A percentile compares a stretch with the other conserved stretches of the same genome.
These are phyloP conservation scores for Cladosporium sp. DNA, from an alignment of 2,329 filamentous ascomycete genomes.

Conservation along the genomic window DNA sequence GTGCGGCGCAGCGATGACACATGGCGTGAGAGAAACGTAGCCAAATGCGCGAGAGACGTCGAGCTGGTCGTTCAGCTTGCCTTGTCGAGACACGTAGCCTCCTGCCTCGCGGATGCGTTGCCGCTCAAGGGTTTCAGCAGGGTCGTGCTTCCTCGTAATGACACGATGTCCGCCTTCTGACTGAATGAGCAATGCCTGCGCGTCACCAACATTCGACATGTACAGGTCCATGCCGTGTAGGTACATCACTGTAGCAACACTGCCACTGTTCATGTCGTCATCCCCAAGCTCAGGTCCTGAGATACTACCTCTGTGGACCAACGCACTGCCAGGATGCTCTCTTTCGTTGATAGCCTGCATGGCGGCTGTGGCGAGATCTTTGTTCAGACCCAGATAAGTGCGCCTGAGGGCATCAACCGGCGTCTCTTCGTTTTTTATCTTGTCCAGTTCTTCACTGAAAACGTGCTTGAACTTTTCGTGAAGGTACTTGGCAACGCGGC, in stretches of 20 bases:
- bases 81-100: slow-evolving; percentile 92
- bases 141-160: slow-evolving; percentile 89
- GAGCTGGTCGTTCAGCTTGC: slow-evolving; percentile 86
- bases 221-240: slow-evolving; percentile 87
- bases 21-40: slow-evolving; percentile 88
- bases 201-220: slow-evolving; percentile 93
- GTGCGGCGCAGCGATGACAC: slow-evolving; percentile 87
- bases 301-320: slow-evolving; percentile 70
- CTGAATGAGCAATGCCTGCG: slow-evolving; percentile 91
- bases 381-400: slow-evolving; percentile 87
- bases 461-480: slow-evolving; percentile 93
- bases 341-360: slow-evolving; percentile 79
- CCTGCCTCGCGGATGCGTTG: slow-evolving; percentile 91
- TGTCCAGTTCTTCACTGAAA: slow-evolving; percentile 79
- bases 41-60: slow-evolving; percentile 94
- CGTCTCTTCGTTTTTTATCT: slow-evolving; percentile 67
- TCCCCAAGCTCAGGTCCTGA: slow-evolving; percentile 78
- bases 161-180: slow-evolving; percentile 81
- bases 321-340: slow-evolving; percentile 48
- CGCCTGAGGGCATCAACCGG: slow-evolving; percentile 81
- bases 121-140: slow-evolving; percentile 80
- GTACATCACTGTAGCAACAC: slow-evolving; percentile 89
- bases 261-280: slow-evolving; percentile 86
- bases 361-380: slow-evolving; percentile 84
- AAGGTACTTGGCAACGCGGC: slow-evolving; percentile 92